These are phyloP conservation scores for Kwoniella sp. DNA, from an alignment of 768 basidiomycete genomes.

Conservation along the genomic window DNA sequence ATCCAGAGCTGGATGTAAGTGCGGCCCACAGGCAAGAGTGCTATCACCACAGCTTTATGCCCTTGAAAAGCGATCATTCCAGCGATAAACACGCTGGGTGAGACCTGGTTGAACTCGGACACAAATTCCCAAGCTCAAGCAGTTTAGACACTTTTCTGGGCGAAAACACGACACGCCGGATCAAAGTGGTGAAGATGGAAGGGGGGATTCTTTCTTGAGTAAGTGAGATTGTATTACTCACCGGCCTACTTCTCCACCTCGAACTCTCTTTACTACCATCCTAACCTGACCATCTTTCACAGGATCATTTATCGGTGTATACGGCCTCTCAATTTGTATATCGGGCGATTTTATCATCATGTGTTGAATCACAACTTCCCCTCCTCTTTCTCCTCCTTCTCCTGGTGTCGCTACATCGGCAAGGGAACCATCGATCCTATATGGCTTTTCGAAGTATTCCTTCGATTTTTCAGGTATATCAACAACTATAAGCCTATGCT, in stretches of 20 bases:
- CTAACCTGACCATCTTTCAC: conserved; percentile 36
- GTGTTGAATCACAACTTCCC: conserved; percentile 46
- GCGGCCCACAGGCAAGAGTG: no score
- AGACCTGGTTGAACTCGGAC: no score
- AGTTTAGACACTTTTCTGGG: no score
- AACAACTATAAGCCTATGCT: conserved; percentile 41
- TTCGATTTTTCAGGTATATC: conserved; percentile 30
- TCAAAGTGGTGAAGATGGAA: no score
- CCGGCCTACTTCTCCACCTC: conserved; percentile 55
- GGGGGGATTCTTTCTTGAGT: no score
- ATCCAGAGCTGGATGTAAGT: no score
- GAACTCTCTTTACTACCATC: conserved; percentile 51
- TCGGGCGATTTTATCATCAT: conserved; percentile 50
- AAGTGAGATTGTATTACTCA: conserved; percentile 24
- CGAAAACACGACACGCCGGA: neutral
- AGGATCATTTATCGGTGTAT: conserved; percentile 52
- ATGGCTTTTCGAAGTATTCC: conserved; percentile 28
- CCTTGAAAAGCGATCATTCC: neutral
- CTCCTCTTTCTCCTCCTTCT: neutral
- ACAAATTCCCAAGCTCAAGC: no score
- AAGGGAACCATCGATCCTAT: conserved; percentile 8
- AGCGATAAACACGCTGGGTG: no score
- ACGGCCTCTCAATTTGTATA: conserved; percentile 53
- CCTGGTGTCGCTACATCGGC: neutral
- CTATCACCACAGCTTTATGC: no score